These are phyloP conservation scores for Stereocaulon alpinum DNA, from an alignment of 495 filamentous ascomycete species.

Conservation along the genomic window DNA sequence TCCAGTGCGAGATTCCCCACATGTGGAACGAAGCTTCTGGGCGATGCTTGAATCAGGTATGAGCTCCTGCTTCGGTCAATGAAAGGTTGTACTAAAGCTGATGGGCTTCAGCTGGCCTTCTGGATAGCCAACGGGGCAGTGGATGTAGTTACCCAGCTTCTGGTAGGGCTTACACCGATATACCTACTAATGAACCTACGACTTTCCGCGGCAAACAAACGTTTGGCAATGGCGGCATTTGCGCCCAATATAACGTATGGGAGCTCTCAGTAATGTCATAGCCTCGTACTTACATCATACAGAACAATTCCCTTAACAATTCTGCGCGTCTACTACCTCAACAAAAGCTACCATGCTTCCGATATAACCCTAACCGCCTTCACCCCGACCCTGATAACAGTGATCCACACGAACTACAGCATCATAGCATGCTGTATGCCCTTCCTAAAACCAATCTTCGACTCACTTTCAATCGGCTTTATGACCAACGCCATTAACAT, in stretches of 20 bases:
- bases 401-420: neutral
- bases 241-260: neutral
- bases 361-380: neutral
- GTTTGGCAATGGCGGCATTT: neutral
- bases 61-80: neutral
- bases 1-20: neutral
- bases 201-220: neutral
- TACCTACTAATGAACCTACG: neutral
- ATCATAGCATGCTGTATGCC: neutral
- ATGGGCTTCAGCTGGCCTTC: neutral
- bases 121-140: neutral
- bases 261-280: neutral
- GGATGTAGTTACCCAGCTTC: neutral
- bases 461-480: neutral
- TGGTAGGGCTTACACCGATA: neutral
- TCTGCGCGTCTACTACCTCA: constrained; percentile 2
- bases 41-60: neutral
- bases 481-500: neutral
- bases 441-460: constrained; percentile 2
- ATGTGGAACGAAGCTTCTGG: neutral
- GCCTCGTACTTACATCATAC: neutral
- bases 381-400: neutral
- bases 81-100: neutral
- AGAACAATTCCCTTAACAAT: constrained; percentile 5
- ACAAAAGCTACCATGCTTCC: neutral